These are phyloP conservation scores for Apiospora hydei DNA, from an alignment of 2,329 filamentous ascomycete species.

Conservation along the genomic window DNA sequence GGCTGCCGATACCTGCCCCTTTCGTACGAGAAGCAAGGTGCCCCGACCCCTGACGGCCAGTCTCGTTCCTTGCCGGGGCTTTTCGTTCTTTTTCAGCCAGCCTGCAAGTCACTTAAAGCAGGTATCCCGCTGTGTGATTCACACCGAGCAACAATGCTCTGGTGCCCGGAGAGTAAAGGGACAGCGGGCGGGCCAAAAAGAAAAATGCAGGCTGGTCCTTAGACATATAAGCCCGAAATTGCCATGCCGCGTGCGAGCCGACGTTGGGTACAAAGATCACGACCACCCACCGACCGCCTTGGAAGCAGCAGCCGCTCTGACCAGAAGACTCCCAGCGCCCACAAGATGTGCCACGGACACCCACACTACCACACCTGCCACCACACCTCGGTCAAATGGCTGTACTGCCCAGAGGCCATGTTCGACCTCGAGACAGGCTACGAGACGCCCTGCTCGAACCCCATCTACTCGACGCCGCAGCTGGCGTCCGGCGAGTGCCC, in stretches of 20 bases:
- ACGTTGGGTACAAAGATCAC: background rate
- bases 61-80: background rate
- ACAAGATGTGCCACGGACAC: slow-evolving; percentile 61
- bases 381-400: slow-evolving; percentile 63
- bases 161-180: background rate
- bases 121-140: slow-evolving; percentile 5
- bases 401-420: slow-evolving; percentile 58
- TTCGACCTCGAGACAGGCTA: slow-evolving; percentile 59
- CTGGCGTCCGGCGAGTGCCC: slow-evolving; percentile 54
- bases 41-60: background rate
- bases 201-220: background rate
- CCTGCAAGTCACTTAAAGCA: slow-evolving; percentile 12
- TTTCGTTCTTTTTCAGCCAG: background rate
- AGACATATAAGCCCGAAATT: background rate
- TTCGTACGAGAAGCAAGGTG: slow-evolving; percentile 15
- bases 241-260: background rate
- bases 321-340: background rate
- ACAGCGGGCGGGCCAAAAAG: background rate
- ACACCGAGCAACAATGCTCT: slow-evolving; percentile 7
- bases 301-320: background rate
- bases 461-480: slow-evolving; percentile 55
- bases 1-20: background rate
- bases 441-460: slow-evolving; percentile 57
- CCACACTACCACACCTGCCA: slow-evolving; percentile 60
- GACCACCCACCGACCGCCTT: background rate